Evolutionary conservation across 2,329 filamentous ascomycete genomes (phyloP).

Genomic region (Cadophora malorum): DNA sequence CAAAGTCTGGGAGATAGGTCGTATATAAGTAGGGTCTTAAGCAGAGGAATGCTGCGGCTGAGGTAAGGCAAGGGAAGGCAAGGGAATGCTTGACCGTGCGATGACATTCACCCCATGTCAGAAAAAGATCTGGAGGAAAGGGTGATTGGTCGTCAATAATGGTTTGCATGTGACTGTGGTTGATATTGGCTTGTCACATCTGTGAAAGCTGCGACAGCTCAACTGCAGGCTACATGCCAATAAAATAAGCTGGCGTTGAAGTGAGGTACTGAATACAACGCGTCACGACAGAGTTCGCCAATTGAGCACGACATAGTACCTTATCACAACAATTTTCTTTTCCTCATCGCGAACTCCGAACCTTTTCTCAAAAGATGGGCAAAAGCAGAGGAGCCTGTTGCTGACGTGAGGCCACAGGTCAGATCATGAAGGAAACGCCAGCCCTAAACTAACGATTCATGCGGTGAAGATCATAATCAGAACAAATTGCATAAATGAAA

Average conservation of each 20-base stretch:
- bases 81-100: conserved; percentile 2
- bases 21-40: background rate
- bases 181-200: no score
- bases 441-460: background rate
- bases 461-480: background rate
- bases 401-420: conserved; percentile 15
- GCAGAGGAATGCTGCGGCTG: conserved; percentile 5
- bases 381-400: background rate
- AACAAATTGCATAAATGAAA: conserved; percentile 1
- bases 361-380: background rate
- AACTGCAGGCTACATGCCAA: background rate
- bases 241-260: background rate
- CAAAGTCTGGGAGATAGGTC: background rate
- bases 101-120: background rate
- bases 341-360: background rate
- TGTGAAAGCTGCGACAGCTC: no score
- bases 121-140: background rate
- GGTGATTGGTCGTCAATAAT: no score
- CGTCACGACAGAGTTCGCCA: background rate
- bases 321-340: background rate
- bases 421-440: background rate
- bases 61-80: background rate
- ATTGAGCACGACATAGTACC: background rate
- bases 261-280: background rate
- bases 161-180: no score